Base-by-base conservation (phyloP, 768 basidiomycete species). In the Gautieria morchelliformis region DNA sequence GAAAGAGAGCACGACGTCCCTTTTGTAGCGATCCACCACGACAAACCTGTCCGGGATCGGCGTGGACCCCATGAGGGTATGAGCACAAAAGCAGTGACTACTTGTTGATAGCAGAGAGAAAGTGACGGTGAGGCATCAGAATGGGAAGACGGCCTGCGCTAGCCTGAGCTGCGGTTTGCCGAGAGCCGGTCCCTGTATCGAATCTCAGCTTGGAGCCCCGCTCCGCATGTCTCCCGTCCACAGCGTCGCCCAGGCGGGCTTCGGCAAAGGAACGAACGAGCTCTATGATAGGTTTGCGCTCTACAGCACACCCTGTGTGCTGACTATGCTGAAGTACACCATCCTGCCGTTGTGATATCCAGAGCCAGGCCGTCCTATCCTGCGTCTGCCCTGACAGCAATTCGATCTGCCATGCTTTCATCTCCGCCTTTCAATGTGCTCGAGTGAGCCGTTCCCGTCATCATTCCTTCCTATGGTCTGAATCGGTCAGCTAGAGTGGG, bases 311-410 rank as follows among this genome's bases (percentile, higher is more conserved):
- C 11, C 44, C 35, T 35, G 11, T 17, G 14, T 22, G 42, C 8
- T 44, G 8, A 3, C n/a, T 19, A 14, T 19, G 20, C 42, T 17
- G 42, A 44, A 19, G 14, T 17, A 2, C 7, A 22, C 42, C 17
- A 22, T 17, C 4, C 20, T 44, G 35, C 35, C 35, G 5, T 27
- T 37, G 35, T 37, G 14, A 5, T 39, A 32, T 47, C 54, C 63
- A 91, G 90, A 40, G 85, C 78, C 0, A 82, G 94, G 3, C 94
- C 94, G 0, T 84, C 89, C 0, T 96, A 95, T 68, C 91, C 87
- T 46, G 62, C 77, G 1, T 69, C 71, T 44, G 82, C 84, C 1
- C 67, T 94, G 11, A 67, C 75, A 0, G 77, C 80, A 59, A 84
- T 97, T 59, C 80, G 78, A 15, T 65, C 74, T 20, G 69, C 76